A percentile compares a stretch with the other conserved stretches of the same genome.
Evolutionary conservation across 352 stramenopile genomes (phyloP).

Genomic region (Phytophthora boehmeriae): DNA sequence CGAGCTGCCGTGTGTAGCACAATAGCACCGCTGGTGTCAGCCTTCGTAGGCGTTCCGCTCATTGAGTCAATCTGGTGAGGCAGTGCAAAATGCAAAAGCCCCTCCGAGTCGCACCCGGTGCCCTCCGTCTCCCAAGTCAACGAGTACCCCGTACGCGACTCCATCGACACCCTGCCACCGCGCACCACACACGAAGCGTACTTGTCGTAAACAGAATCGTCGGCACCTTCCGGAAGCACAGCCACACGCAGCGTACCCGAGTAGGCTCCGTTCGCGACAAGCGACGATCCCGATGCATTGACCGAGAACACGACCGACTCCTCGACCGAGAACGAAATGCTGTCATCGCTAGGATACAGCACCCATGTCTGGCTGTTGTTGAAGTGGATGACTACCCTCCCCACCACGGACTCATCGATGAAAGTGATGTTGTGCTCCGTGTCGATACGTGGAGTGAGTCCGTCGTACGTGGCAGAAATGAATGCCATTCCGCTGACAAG

Average conservation of each 20-base stretch:
- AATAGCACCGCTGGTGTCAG: slow-evolving; percentile 35
- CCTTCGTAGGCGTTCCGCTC: slow-evolving; percentile 9
- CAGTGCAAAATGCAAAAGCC: slow-evolving; percentile 74
- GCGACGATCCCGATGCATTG: slow-evolving; percentile 22
- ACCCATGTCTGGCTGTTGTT: slow-evolving; percentile 64
- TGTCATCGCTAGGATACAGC: slow-evolving; percentile 41
- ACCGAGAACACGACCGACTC: not conserved
- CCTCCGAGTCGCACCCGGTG: slow-evolving; percentile 40
- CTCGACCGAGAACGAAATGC: slow-evolving; percentile 33
- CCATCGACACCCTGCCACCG: slow-evolving; percentile 38
- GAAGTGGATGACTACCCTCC: slow-evolving; percentile 48
- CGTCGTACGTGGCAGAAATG: slow-evolving; percentile 48
- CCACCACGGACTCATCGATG: slow-evolving; percentile 19
- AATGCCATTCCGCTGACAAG: slow-evolving; percentile 66
- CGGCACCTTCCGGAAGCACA: slow-evolving; percentile 33
- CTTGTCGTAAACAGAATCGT: slow-evolving; percentile 40
- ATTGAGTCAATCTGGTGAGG: slow-evolving; percentile 65
- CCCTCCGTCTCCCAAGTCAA: slow-evolving; percentile 59
- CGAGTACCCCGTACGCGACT: slow-evolving; percentile 48
- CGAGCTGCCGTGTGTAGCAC: slow-evolving; percentile 58
- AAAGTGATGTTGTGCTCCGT: slow-evolving; percentile 44
- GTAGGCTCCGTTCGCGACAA: slow-evolving; percentile 35
- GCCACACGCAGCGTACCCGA: slow-evolving; percentile 49
- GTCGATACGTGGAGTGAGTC: slow-evolving; percentile 40
- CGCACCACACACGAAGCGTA: slow-evolving; percentile 49